Base-by-base conservation (phyloP, 768 basidiomycete species). In the Tubosaeta brunneosetosa region DNA sequence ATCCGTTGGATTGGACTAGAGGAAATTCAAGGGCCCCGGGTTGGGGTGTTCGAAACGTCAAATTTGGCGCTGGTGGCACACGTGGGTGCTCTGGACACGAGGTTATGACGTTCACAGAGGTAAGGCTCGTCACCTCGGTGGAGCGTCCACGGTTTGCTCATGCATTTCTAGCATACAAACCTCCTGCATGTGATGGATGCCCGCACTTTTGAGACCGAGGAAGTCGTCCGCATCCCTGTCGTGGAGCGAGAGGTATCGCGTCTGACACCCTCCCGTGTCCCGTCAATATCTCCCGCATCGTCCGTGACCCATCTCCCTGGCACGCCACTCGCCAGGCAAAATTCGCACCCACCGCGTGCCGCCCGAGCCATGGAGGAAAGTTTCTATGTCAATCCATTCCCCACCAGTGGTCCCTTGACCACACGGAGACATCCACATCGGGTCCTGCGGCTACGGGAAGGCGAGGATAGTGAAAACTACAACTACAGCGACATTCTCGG, bases 71-170 rank as follows among this genome's bases (percentile, higher is more conserved):
- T 11, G 79, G 81, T 2, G 82, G 82, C 19, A 65, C 71, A 22
- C 67, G 69, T 48, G 76, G 72, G 53, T 69, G 70, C 13, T 62
- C 71, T 42, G 80, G 82, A 25, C 79, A 81, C 55, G 94, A 95
- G 68, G 67, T 94, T 1, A 81, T 95, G 81, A 84, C 83, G 0
- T 97, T 94, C 70, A 91, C 93, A 14, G 93, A 94, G 83, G 91
- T 92, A 55, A 50, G 81, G 53, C 8, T 49, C 14, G 13, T 27
- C 41, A 26, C 53, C 3, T 2, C 26, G n/a, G 9, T 33, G 4
- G 32, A 49, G 16, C 19, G 45, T 27, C 44, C 31, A 10, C 16
- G 3, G 19, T 49, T 53, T 45, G 11, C 46, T 60, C 22, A 67
- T 55, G 12, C 45, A 44, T 51, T 44, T 16, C 19, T 59, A 94